Evolutionary conservation across 257 asterid species (phyloP).

Genomic region (Solanum clarkiae): DNA sequence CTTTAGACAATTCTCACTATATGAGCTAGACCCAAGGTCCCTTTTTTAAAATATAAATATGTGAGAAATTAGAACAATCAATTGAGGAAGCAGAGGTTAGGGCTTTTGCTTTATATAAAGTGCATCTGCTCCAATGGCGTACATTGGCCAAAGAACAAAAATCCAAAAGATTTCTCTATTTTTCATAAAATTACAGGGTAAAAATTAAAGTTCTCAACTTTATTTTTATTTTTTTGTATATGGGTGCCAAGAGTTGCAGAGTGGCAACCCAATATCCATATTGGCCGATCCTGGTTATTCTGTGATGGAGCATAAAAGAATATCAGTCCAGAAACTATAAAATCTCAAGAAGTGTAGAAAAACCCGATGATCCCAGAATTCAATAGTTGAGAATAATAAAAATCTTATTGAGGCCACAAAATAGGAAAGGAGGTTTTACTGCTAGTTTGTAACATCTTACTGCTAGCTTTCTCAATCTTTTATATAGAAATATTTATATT

Average conservation of each 20-base stretch:
- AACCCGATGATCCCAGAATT: not conserved
- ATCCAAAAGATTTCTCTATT: not conserved
- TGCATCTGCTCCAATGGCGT: not conserved
- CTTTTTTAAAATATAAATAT: not conserved
- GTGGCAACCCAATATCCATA: too few species aligned
- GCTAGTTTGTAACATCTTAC: not conserved
- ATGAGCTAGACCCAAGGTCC: not conserved
- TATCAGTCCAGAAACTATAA: not conserved
- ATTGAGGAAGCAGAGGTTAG: not conserved
- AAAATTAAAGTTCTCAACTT: not conserved
- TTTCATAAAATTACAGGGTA: not conserved
- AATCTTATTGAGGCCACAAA: not conserved
- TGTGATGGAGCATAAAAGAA: not conserved
- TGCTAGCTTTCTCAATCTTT: not conserved
- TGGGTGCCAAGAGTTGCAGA: too few species aligned
- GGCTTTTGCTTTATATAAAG: not conserved
- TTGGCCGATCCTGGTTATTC: not conserved
- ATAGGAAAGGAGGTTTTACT: not conserved
- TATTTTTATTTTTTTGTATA: not conserved
- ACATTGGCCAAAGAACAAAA: not conserved
- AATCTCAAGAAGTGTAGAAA: not conserved
- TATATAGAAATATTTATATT: not conserved
- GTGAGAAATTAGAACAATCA: not conserved
- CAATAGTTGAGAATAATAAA: not conserved
- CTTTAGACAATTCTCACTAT: not conserved